Base-by-base conservation (phyloP, 352 stramenopile species). In the Globisporangium takayamanum region DNA sequence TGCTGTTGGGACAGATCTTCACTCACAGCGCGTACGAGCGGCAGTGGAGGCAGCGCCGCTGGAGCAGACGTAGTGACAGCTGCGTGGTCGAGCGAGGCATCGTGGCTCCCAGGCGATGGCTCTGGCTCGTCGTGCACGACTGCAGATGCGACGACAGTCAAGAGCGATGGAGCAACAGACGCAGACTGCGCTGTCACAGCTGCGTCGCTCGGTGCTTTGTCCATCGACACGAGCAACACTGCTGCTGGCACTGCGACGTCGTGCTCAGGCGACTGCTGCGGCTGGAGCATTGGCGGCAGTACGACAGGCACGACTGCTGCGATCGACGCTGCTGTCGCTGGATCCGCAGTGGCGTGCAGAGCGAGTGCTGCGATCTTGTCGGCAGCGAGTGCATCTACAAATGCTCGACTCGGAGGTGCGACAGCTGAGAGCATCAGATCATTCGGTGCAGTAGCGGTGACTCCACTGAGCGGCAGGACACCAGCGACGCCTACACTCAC, bases 121-220 rank as follows among this genome's bases (percentile, higher is more conserved):
- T 61, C 56, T 2, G 56, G 56, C 20, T 61, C 56, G 33, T 39
- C 33, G 16, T 16, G 36, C 16, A 37, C 25, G 10, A 14, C 41
- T 28, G 25, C 4, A n/a, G 53, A 18, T 25, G 33, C 16, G 16
- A 20, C 26, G 39, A 50, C 41, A 20, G 18, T 45, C 39, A 45
- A n/a, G 39, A 45, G 39, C 39, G 39, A 5, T 5, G 39, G 15
- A 16, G 53, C 45, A 12, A 6, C 1, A 22, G 53, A 12, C 18
- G 18, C 50, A 30, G 45, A 26, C 3, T 20, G 16, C 14, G 18
- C 25, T n/a, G 53, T 7, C 41, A 25, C 53, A 5, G 15, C 28
- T 7, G 37, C 25, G 5, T 26, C 16, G 7, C 30, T 12, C 10
- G 5, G 16, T 22, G 18, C 26, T 30, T 58, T 58, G 25, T 51